Evolutionary conservation across 2,329 filamentous ascomycete genomes (phyloP).

Genomic region (Sarocladiaceae sp.): DNA sequence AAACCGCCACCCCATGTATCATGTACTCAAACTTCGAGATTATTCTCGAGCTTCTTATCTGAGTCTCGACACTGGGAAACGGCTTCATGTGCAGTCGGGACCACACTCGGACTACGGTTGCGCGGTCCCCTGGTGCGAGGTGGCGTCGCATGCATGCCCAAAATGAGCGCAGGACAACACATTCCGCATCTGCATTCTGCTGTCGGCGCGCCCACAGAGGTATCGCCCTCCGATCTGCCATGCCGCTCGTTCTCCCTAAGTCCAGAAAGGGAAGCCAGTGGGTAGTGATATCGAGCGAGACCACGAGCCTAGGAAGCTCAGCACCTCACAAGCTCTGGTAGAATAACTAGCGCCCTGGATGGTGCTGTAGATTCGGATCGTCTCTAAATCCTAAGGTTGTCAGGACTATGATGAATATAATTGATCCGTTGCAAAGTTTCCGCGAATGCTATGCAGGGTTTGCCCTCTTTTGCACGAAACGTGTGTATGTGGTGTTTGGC

Average conservation of each 20-base stretch:
- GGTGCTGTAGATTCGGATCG: too few species aligned
- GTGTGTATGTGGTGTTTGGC: background rate
- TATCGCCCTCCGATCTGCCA: too few species aligned
- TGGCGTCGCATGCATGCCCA: conserved; percentile 8
- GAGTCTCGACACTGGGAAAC: background rate
- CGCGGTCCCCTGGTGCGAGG: background rate
- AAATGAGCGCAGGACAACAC: conserved; percentile 9
- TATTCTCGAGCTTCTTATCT: background rate
- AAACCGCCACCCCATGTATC: background rate
- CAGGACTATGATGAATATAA: too few species aligned
- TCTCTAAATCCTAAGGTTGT: too few species aligned
- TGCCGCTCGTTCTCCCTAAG: too few species aligned
- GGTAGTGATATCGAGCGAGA: too few species aligned
- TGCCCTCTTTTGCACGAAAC: conserved; percentile 4
- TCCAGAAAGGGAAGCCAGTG: too few species aligned
- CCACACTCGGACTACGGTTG: background rate
- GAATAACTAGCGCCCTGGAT: too few species aligned
- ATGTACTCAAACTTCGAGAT: background rate
- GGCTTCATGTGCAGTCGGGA: background rate
- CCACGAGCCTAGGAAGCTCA: too few species aligned
- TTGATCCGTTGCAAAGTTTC: conserved; percentile 1
- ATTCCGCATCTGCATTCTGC: conserved; percentile 8
- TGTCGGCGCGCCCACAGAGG: background rate
- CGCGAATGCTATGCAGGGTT: background rate
- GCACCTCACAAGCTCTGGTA: too few species aligned